Evolutionary conservation across 768 basidiomycete genomes (phyloP).

Genomic region (Termitomyces sp.): DNA sequence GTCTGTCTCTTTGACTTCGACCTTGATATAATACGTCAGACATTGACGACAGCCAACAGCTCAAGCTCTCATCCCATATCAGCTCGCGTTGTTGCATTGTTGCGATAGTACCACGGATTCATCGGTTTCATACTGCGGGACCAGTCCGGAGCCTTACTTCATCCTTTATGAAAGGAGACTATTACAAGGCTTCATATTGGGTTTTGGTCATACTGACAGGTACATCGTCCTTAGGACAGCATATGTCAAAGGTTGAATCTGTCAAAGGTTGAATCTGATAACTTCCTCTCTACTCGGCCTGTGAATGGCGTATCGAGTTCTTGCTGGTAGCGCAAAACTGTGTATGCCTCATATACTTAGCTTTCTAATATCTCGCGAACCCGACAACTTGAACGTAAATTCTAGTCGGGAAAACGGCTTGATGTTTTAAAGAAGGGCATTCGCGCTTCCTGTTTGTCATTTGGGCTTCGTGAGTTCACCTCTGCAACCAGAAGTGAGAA

Average conservation of each 20-base stretch:
- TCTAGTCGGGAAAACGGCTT: neutral
- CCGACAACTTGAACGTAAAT: neutral
- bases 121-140: neutral
- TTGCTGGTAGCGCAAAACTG: neutral
- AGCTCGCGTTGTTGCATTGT: neutral
- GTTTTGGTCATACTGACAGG: neutral
- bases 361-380: neutral
- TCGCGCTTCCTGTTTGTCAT: no score
- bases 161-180: neutral
- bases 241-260: neutral
- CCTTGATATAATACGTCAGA: neutral
- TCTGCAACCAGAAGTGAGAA: no score
- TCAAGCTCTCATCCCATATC: no score
- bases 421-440: neutral
- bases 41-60: neutral
- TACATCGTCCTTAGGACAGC: neutral
- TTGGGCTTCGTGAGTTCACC: no score
- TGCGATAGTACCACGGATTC: neutral
- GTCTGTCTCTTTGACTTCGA: neutral
- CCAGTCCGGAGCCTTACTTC: neutral
- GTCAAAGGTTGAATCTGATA: no score
- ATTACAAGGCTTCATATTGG: neutral
- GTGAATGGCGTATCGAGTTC: neutral
- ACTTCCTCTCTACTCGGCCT: no score
- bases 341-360: neutral